These are phyloP conservation scores for Ascochyta lentis DNA, from an alignment of 2,329 filamentous ascomycete species.

Conservation along the genomic window DNA sequence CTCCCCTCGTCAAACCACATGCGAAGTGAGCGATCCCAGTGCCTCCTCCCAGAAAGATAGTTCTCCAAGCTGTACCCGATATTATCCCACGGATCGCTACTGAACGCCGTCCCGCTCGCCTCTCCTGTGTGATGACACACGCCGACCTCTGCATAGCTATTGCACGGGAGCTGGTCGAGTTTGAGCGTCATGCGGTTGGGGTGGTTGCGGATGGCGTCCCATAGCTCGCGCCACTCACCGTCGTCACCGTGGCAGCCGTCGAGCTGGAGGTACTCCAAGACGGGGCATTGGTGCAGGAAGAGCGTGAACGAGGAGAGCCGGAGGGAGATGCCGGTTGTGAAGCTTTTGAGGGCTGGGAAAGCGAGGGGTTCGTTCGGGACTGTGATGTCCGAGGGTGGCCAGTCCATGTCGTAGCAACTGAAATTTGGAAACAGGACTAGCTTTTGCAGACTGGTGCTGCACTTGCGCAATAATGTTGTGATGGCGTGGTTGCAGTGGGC, in stretches of 20 bases:
- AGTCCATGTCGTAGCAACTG: not conserved
- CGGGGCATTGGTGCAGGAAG: not conserved
- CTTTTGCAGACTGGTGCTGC: not conserved
- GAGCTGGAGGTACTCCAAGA: not conserved
- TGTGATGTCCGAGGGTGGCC: not conserved
- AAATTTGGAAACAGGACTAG: not conserved
- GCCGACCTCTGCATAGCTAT: not conserved
- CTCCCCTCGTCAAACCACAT: not conserved
- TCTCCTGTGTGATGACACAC: not conserved
- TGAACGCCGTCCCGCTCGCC: not conserved
- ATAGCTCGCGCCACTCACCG: not conserved
- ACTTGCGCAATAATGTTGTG: not conserved
- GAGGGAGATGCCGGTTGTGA: not conserved
- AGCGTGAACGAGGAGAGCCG: not conserved
- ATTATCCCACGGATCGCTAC: not conserved
- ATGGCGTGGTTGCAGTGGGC: not conserved
- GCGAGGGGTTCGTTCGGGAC: not conserved
- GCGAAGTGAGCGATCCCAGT: not conserved
- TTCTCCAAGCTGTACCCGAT: not conserved
- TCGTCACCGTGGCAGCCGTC: not conserved
- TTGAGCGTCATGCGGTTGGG: not conserved
- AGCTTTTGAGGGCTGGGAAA: not conserved
- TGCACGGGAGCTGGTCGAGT: not conserved
- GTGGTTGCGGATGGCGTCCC: conserved; percentile 1
- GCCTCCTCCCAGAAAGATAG: not conserved